Conservation (phyloP, 225 moss, liverwort and hornwort genomes). For the Polytrichum commune region DNA sequence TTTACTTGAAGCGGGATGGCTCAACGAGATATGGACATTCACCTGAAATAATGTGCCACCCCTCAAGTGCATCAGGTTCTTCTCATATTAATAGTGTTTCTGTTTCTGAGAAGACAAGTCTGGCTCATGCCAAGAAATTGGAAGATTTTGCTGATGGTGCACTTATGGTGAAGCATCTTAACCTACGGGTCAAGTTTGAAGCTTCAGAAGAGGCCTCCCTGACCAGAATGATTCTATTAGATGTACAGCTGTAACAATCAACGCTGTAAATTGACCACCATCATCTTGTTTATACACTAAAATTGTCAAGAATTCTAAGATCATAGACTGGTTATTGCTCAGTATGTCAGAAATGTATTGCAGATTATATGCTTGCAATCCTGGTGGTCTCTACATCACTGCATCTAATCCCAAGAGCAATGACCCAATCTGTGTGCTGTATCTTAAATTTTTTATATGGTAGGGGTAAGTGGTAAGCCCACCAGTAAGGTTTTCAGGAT, state of each 20-base stretch:
- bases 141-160: conserved; percentile 11
- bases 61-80: not conserved
- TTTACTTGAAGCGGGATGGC: conserved; percentile 36
- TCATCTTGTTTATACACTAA: no score
- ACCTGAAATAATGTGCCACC: not conserved
- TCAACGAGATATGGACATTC: conserved; percentile 9
- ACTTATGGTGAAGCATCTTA: conserved; percentile 40
- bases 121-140: conserved; percentile 10
- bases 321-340: no score
- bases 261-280: no score
- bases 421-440: no score
- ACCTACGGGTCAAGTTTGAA: conserved; percentile 41
- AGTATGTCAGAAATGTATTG: no score
- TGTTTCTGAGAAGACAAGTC: not conserved
- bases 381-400: no score
- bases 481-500: no score
- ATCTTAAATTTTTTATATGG: no score
- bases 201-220: conserved; percentile 34
- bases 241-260: conserved; percentile 29
- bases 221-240: conserved; percentile 33
- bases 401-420: no score
- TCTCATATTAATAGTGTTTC: not conserved
- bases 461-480: no score
- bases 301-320: no score
- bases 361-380: no score